Percentiles rank a stretch among this genome's conserved stretches.
These are phyloP conservation scores for Thalassia testudinum DNA, from an alignment of 116 monocot genomes.

Conservation along the genomic window DNA sequence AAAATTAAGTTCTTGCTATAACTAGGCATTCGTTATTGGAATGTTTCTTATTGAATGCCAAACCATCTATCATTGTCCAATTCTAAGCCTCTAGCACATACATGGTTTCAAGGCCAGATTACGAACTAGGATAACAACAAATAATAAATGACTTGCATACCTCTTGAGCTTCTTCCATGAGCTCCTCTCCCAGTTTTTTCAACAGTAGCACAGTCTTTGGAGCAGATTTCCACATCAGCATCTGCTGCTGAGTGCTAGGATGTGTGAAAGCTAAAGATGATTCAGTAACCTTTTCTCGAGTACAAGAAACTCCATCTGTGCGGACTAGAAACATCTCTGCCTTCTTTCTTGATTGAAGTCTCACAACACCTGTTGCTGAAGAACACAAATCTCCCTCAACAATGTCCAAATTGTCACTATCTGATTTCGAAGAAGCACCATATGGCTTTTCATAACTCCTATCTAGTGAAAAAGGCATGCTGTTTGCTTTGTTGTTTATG, in stretches of 20 bases:
- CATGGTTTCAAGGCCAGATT: no score
- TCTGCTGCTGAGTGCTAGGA: conserved; percentile 98
- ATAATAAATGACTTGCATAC: conserved; percentile 14
- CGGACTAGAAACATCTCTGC: conserved; percentile 96
- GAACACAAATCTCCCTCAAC: conserved; percentile 75
- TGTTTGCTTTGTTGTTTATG: background rate
- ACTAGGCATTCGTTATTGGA: no score
- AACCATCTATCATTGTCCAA: no score
- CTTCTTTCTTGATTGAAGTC: conserved; percentile 91
- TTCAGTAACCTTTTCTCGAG: conserved; percentile 94
- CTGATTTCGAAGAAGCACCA: conserved; percentile 9
- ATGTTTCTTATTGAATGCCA: no score
- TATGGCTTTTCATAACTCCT: conserved; percentile 2
- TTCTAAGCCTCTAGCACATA: no score
- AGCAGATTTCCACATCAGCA: conserved; percentile 98
- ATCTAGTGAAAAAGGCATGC: no score
- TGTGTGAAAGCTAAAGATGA: conserved; percentile 97
- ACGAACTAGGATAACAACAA: no score
- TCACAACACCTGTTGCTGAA: conserved; percentile 85
- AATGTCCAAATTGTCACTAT: conserved; percentile 16
- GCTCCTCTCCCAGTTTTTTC: conserved; percentile 81
- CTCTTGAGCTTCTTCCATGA: conserved; percentile 97
- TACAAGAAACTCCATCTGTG: conserved; percentile 92
- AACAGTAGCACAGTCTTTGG: conserved; percentile 88
- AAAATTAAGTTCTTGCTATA: no score